Evolutionary conservation across 1,139 yeast species (phyloP).

Genomic region (Suhomyces guaymorum): DNA sequence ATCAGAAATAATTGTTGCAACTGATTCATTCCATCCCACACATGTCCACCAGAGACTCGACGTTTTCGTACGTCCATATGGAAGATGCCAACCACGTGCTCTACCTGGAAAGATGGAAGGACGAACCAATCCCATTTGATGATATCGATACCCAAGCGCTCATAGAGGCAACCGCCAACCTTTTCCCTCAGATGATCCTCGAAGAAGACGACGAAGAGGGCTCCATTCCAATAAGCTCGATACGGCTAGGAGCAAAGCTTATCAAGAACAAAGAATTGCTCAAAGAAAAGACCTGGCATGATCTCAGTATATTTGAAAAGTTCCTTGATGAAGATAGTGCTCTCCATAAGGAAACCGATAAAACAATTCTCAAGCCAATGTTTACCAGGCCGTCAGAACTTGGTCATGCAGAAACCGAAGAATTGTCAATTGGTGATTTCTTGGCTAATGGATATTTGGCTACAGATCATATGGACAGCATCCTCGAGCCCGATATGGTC

Average conservation of each 20-base stretch:
- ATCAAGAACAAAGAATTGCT: constrained; percentile 35
- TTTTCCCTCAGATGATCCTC: constrained; percentile 39
- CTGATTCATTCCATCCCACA: background rate
- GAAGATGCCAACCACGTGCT: constrained; percentile 43
- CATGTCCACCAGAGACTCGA: constrained; percentile 26
- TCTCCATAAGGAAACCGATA: constrained; percentile 26
- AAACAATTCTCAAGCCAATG: constrained; percentile 35
- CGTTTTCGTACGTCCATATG: constrained; percentile 39
- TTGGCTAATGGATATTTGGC: constrained; percentile 38
- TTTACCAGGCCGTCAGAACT: constrained; percentile 15
- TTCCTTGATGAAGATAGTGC: constrained; percentile 27
- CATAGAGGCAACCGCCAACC: constrained; percentile 36
- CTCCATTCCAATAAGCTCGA: constrained; percentile 36
- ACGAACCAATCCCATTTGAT: constrained; percentile 43
- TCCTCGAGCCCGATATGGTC: constrained; percentile 23
- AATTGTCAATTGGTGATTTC: constrained; percentile 32
- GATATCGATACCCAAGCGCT: constrained; percentile 43
- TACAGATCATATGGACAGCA: constrained; percentile 14
- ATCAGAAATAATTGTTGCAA: background rate
- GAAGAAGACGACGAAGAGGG: constrained; percentile 48
- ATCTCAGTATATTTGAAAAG: constrained; percentile 33
- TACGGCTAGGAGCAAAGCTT: constrained; percentile 42
- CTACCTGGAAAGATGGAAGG: constrained; percentile 46
- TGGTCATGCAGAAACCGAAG: constrained; percentile 2
- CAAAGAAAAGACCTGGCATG: constrained; percentile 40